phyloP scores from a whole-genome alignment of 345 rosid species.

The Lepidium sativum region DNA sequence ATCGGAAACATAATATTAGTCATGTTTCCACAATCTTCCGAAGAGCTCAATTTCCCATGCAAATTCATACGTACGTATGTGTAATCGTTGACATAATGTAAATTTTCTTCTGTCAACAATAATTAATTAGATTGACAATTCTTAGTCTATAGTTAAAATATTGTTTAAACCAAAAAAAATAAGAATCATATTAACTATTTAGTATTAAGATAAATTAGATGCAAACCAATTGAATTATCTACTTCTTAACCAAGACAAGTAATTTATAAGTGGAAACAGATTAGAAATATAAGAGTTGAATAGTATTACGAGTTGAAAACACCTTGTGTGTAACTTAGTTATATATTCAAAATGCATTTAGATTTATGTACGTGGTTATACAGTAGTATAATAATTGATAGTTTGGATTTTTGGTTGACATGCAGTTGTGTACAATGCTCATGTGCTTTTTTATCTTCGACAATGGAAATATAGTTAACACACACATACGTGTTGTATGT shows the following conservation, averaged over 20 bases:
- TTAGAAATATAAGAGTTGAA: too few relatives aligned
- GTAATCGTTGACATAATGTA: background rate
- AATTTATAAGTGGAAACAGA: too few relatives aligned
- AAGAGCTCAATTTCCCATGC: background rate
- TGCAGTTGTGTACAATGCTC: background rate
- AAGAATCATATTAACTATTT: too few relatives aligned
- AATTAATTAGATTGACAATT: too few relatives aligned
- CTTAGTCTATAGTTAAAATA: too few relatives aligned
- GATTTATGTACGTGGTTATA: background rate
- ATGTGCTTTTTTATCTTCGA: slow-evolving; percentile 1
- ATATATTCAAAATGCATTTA: background rate
- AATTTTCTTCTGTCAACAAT: too few relatives aligned
- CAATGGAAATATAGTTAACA: background rate
- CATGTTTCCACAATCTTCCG: background rate
- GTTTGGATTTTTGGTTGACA: background rate
- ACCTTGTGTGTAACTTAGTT: background rate
- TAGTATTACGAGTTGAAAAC: too few relatives aligned
- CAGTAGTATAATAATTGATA: background rate
- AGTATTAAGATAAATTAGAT: too few relatives aligned
- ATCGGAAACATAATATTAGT: background rate
- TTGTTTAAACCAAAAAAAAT: too few relatives aligned
- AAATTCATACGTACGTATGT: background rate
- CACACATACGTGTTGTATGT: background rate
- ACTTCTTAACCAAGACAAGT: too few relatives aligned
- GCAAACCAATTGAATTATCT: too few relatives aligned